These are phyloP conservation scores for Phytopythium litorale DNA, from an alignment of 352 stramenopile species.

Conservation along the genomic window DNA sequence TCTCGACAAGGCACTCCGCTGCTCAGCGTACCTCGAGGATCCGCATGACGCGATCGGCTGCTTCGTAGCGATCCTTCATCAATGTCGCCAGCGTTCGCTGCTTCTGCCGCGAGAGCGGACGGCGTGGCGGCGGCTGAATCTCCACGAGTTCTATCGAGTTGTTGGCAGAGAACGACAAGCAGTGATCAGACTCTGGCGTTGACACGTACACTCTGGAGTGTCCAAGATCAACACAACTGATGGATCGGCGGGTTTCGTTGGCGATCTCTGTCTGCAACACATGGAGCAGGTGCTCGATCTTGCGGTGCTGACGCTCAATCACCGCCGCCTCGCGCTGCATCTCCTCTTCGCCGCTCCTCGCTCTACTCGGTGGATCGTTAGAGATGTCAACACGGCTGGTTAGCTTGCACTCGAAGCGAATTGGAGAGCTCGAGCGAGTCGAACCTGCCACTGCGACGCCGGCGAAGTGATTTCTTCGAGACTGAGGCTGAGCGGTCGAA, in stretches of 20 bases:
- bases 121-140: conserved; percentile 14
- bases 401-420: neutral
- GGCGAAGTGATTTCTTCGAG: conserved; percentile 7
- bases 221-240: conserved; percentile 26
- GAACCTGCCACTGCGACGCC: neutral
- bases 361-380: neutral
- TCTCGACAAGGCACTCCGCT: neutral
- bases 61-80: conserved; percentile 55
- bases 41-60: conserved; percentile 69
- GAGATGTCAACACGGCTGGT: neutral
- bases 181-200: neutral
- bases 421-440: neutral
- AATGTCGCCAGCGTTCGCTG: conserved; percentile 32
- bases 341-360: too few species aligned
- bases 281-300: conserved; percentile 52
- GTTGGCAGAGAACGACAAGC: neutral
- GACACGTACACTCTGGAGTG: neutral
- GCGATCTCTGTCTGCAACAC: conserved; percentile 58
- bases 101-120: conserved; percentile 29
- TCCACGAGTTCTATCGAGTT: conserved; percentile 15
- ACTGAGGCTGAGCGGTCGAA: conserved; percentile 31
- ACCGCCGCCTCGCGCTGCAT: conserved; percentile 13
- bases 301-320: conserved; percentile 52
- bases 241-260: conserved; percentile 51
- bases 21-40: conserved; percentile 53